These are phyloP conservation scores for Hypholoma fasciculare DNA, from an alignment of 768 basidiomycete genomes.

Conservation along the genomic window DNA sequence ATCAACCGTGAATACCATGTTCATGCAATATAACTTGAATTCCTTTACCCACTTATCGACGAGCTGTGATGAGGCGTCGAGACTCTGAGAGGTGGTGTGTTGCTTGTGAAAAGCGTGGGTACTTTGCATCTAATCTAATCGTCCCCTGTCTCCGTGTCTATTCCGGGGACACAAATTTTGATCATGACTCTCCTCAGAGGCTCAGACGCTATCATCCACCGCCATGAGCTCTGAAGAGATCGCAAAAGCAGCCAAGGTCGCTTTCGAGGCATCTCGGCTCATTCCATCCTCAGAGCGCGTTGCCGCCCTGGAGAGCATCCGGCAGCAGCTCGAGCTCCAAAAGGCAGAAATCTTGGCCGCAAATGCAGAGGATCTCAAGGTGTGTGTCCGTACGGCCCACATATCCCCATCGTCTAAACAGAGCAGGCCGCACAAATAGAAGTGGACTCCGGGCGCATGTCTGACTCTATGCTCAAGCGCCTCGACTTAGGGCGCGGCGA, in stretches of 20 bases:
- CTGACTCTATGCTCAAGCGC: constrained; percentile 79
- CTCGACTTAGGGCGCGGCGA: constrained; percentile 77
- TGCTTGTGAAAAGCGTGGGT: neutral
- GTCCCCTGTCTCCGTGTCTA: constrained; percentile 18
- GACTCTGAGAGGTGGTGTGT: too few relatives aligned
- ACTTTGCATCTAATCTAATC: constrained; percentile 19
- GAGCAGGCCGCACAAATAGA: constrained; percentile 74
- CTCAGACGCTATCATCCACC: neutral
- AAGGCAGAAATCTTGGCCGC: constrained; percentile 76
- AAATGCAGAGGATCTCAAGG: constrained; percentile 80
- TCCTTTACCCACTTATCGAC: too few relatives aligned
- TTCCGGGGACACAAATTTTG: constrained; percentile 4
- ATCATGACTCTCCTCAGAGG: neutral
- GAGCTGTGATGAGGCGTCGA: too few relatives aligned
- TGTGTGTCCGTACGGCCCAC: constrained; percentile 27
- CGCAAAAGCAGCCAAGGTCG: constrained; percentile 76
- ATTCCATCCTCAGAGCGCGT: constrained; percentile 67
- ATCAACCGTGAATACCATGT: too few relatives aligned
- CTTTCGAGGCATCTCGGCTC: constrained; percentile 88
- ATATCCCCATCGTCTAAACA: constrained; percentile 2
- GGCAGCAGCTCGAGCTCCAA: constrained; percentile 58
- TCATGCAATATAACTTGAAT: too few relatives aligned
- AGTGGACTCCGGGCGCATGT: constrained; percentile 83
- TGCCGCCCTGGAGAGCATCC: constrained; percentile 70
- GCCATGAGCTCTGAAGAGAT: constrained; percentile 45